Evolutionary conservation across 768 basidiomycete genomes (phyloP).

Genomic region (Suillus placidus): DNA sequence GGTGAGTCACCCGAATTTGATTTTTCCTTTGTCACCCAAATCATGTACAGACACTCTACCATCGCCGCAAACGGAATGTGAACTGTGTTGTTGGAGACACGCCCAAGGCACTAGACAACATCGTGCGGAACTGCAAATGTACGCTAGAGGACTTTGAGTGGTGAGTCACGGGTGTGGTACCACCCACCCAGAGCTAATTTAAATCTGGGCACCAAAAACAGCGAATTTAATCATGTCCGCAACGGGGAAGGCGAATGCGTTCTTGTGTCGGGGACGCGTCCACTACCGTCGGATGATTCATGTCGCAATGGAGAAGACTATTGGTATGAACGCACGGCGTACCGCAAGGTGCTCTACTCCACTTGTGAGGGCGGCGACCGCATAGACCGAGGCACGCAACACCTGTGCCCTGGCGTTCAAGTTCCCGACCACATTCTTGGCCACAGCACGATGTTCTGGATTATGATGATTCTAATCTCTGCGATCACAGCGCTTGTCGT

Average conservation of each 20-base stretch:
- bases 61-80: conserved; percentile 76
- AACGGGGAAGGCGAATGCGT: conserved; percentile 75
- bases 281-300: conserved; percentile 62
- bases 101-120: conserved; percentile 51
- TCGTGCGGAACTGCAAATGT: conserved; percentile 78
- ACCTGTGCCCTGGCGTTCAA: conserved; percentile 80
- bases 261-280: conserved; percentile 65
- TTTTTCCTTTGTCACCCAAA: conserved; percentile 7
- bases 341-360: conserved; percentile 89
- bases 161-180: conserved; percentile 44
- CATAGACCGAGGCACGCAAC: conserved; percentile 73
- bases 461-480: conserved; percentile 72
- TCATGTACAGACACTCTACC: conserved; percentile 74
- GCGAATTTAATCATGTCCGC: conserved; percentile 90
- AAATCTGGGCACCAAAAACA: conserved; percentile 30
- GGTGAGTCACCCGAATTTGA: conserved; percentile 43
- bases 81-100: conserved; percentile 85
- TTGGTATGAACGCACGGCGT: conserved; percentile 94
- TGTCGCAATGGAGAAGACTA: conserved; percentile 68
- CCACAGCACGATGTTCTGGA: conserved; percentile 84
- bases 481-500: conserved; percentile 68
- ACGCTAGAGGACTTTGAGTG: conserved; percentile 87
- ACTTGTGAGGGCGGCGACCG: conserved; percentile 79
- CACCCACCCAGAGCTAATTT: not conserved
- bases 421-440: conserved; percentile 30